Evolutionary conservation across 2,329 filamentous ascomycete genomes (phyloP).

Genomic region (Talaromyces sp.): DNA sequence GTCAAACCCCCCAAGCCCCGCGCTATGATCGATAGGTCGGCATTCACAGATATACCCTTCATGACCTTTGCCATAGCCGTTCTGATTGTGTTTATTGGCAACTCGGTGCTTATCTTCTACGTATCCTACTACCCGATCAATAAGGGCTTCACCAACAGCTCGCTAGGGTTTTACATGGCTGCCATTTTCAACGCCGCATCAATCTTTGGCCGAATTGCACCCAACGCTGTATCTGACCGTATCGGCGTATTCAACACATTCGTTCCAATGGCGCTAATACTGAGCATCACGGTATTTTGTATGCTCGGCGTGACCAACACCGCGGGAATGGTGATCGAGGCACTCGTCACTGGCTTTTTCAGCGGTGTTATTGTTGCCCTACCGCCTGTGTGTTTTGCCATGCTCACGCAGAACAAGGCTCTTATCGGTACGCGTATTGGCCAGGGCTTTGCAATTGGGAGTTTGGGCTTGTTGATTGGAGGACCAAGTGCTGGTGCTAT

Average conservation of each 20-base stretch:
- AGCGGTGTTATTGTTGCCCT: slow-evolving; percentile 36
- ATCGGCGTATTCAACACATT: slow-evolving; percentile 44
- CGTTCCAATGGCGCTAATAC: slow-evolving; percentile 25
- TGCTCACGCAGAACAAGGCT: slow-evolving; percentile 32
- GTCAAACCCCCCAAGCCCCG: slow-evolving; percentile 31
- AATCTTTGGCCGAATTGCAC: slow-evolving; percentile 53
- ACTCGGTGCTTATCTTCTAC: slow-evolving; percentile 44
- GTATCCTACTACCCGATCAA: slow-evolving; percentile 39
- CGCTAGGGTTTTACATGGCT: slow-evolving; percentile 60
- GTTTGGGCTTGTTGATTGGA: slow-evolving; percentile 43
- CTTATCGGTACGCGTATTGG: slow-evolving; percentile 51
- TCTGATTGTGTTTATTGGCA: slow-evolving; percentile 57
- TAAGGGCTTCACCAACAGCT: slow-evolving; percentile 38
- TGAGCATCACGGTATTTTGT: slow-evolving; percentile 11
- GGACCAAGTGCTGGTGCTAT: slow-evolving; percentile 47
- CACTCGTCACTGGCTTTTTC: slow-evolving; percentile 36
- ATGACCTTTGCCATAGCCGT: slow-evolving; percentile 46
- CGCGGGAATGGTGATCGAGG: slow-evolving; percentile 22
- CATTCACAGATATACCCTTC: slow-evolving; percentile 40
- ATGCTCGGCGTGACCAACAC: slow-evolving; percentile 19
- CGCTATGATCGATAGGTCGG: slow-evolving; percentile 37
- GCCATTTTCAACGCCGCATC: slow-evolving; percentile 63
- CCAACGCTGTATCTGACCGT: slow-evolving; percentile 47
- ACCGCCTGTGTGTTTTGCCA: slow-evolving; percentile 21
- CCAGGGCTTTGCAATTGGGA: slow-evolving; percentile 43